Evolutionary conservation across 2,329 filamentous ascomycete genomes (phyloP), one percentile per base, ranked within the genome.

Genomic region (Keithomyces neogunnii): DNA sequence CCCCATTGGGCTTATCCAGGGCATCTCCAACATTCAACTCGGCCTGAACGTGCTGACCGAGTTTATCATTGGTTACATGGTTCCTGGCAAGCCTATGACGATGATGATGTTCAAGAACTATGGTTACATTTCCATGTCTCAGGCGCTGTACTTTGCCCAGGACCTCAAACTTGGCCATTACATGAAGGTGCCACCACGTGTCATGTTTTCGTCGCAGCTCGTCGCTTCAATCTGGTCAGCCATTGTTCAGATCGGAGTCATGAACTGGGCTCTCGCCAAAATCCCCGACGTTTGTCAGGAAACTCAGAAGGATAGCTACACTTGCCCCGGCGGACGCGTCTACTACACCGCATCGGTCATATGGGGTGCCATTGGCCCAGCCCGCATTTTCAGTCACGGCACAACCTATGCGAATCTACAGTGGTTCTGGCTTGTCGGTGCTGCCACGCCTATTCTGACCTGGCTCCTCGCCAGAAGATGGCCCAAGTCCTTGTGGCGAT

Each of bases 71-170:
- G 85, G 85, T 5, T 88, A 88, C 65, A 84, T 88, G 74, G 77
- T 85, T 47, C 85, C 85, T 0, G 85, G 85, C 30, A 76, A 76
- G 3, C 85, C 85, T 2, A 73, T 88, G 54, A 84, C 84, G 46
- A 84, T 88, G 76, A 89, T 89, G 84, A 77, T 88, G 69, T 88
- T 88, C 72, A 88, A 88, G 67, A 86, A 83, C 55, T 88, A 85
- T 59, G 82, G 83, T 48, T 86, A 85, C 62, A 78, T 86, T 51
- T 81, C 75, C 67, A 85, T 86, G 80, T 73, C 73, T 13, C 81
- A 86, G 63, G 83, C 80, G 0, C 70, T 85, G 47, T 82, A 78
- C 63, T 86, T 86, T 63, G 72, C 75, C 4, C 79, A 83, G 62
- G 83, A 86, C 57, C 73, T 86, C 59, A 86, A 85, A 63, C 73